These are phyloP conservation scores for Toxicodendron radicans DNA, from an alignment of 345 rosid species.

Conservation along the genomic window DNA sequence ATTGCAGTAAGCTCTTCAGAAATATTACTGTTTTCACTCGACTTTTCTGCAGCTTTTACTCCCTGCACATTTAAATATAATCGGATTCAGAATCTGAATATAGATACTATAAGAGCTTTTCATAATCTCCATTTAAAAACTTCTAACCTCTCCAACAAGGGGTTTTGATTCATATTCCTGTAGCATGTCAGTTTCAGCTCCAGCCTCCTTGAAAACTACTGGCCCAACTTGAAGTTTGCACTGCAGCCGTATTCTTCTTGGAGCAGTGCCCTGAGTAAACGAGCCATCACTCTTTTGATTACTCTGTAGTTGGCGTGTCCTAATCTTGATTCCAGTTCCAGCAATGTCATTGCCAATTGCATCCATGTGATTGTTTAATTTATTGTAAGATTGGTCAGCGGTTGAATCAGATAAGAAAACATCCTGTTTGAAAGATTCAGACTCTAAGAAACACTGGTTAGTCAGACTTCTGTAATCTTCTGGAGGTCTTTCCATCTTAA, in stretches of 20 bases:
- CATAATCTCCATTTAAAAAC: conserved; percentile 11
- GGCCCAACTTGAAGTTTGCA: conserved; percentile 18
- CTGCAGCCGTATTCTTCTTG: conserved; percentile 60
- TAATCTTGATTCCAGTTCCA: conserved; percentile 46
- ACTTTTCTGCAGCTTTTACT: conserved; percentile 16
- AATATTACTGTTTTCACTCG: conserved; percentile 11
- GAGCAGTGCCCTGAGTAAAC: conserved; percentile 49
- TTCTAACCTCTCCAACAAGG: conserved; percentile 49
- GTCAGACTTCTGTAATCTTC: neutral
- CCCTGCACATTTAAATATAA: conserved; percentile 36
- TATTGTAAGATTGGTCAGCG: conserved; percentile 11
- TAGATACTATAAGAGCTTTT: conserved; percentile 14
- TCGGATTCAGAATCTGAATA: conserved; percentile 13
- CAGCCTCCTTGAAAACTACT: neutral
- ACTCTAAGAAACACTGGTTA: neutral
- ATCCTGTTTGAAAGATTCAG: neutral
- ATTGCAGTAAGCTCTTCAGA: conserved; percentile 10
- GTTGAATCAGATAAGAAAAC: conserved; percentile 20
- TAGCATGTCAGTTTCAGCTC: conserved; percentile 11
- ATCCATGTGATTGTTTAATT: conserved; percentile 7
- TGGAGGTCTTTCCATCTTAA: conserved; percentile 10
- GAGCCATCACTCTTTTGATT: conserved; percentile 6
- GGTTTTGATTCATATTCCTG: conserved; percentile 30
- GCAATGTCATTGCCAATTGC: conserved; percentile 20
- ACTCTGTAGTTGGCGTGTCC: conserved; percentile 38